Base-by-base conservation (phyloP, 2,329 filamentous ascomycete genomes). In the Fusarium sp. region DNA sequence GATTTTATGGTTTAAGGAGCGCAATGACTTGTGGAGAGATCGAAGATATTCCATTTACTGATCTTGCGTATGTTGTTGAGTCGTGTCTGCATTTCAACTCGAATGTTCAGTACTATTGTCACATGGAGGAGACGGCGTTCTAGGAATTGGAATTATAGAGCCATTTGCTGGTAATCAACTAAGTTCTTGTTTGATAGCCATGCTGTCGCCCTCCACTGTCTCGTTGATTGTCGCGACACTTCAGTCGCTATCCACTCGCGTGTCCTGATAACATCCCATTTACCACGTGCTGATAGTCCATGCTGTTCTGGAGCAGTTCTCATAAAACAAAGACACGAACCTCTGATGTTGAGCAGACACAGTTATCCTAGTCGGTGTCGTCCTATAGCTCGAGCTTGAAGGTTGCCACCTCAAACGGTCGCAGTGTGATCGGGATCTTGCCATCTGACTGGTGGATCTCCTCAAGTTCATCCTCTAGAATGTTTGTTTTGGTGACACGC, bases 341-440 rank as follows among this genome's bases (percentile, higher is more conserved):
- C 28, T 54, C 62, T 31, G 69, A 61, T 14, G 47, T 57, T 17
- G 66, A 62, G 45, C 75, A 80, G 36, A 65, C 56, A 46, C 75
- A 76, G 43, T 72, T 65, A 46, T 58, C 67, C 42, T 56, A 59
- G 36, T 78, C 73, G 38, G 71, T 63, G 17, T 67, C 68, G 44
- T 70, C 69, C 80, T 82, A 85, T 43, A 87, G 71, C 73, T 86
- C 80, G 68, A 95, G 81, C 76, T 91, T 88, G 78, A 88, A 96
- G 2, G 93, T 96, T 21, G 91, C 93, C 61, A 97, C 92, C 83
- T 97, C 94, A 79, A 97, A 97, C 21, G 93, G 88, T 72, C 92
- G 86, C 70, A 97, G 77, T 54, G 87, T 86, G 71, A 96, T 87
- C 45, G 84, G 77, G 60, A 93, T 87, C 71, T 82, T 65, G 82